Evolutionary conservation across 805 yeast species (phyloP).

Genomic region (Kazachstania taianensis): DNA sequence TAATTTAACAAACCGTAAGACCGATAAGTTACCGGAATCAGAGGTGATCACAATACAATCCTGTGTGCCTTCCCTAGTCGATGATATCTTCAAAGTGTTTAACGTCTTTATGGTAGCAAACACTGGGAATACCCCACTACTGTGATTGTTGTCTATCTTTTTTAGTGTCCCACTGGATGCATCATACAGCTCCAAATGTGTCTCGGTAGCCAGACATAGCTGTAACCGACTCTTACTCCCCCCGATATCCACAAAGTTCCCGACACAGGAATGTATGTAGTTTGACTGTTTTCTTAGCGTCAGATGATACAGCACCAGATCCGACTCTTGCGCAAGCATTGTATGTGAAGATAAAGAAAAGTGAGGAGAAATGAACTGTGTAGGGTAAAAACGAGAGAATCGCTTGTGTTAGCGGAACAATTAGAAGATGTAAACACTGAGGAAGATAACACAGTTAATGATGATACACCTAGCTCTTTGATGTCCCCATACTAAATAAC

Average conservation of each 20-base stretch:
- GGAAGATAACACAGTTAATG: no score
- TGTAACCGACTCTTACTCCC: constrained; percentile 14
- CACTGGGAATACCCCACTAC: no score
- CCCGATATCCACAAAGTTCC: constrained; percentile 44
- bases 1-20: constrained; percentile 20
- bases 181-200: constrained; percentile 30
- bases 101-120: constrained; percentile 52
- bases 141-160: constrained; percentile 28
- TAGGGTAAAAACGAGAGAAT: no score
- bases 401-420: no score
- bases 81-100: constrained; percentile 29
- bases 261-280: constrained; percentile 47
- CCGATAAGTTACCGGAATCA: constrained; percentile 65
- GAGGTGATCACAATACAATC: constrained; percentile 62
- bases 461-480: no score
- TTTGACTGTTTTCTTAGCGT: constrained; percentile 57
- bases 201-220: constrained; percentile 26
- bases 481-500: no score
- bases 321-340: constrained; percentile 15
- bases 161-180: constrained; percentile 46
- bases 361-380: no score
- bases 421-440: no score
- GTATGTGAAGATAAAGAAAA: no score
- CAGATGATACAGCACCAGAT: constrained; percentile 43
- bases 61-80: constrained; percentile 38